Percentiles rank a stretch among this genome's conserved stretches.
Evolutionary conservation across 1,284 basidiomycete species (phyloP).

Genomic region (Austroboletus niveus): DNA sequence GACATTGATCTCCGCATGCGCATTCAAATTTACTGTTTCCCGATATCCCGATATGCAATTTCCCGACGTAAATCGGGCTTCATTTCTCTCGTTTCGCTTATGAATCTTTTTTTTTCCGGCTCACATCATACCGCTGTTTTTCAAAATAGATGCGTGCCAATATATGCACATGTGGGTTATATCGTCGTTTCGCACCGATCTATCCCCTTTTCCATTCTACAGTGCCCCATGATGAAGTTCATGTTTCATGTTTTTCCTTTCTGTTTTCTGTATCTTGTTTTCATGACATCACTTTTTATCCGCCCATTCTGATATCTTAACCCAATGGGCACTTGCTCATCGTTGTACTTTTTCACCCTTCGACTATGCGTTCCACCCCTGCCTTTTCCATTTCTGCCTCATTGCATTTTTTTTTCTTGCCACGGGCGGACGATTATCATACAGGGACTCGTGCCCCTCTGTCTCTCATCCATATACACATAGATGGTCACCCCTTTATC

Average conservation of each 20-base stretch:
- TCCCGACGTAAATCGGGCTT: constrained; percentile 8
- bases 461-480: too few relatives aligned
- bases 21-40: constrained; percentile 23
- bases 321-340: not conserved
- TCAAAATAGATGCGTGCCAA: constrained; percentile 24
- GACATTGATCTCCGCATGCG: constrained; percentile 15
- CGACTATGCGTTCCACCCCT: not conserved
- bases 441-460: too few relatives aligned
- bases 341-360: not conserved
- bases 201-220: not conserved
- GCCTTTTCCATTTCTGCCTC: not conserved
- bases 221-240: too few relatives aligned
- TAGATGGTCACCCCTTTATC: too few relatives aligned
- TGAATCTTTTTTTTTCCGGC: constrained; percentile 5
- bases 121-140: constrained; percentile 7
- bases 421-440: too few relatives aligned
- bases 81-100: not conserved
- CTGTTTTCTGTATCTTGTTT: constrained; percentile 3
- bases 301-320: not conserved
- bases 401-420: not conserved
- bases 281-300: not conserved
- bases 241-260: not conserved
- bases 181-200: not conserved
- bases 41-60: constrained; percentile 6
- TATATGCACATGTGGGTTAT: constrained; percentile 6